phyloP scores from a whole-genome alignment of 768 basidiomycete species.

The Trametes meyenii region DNA sequence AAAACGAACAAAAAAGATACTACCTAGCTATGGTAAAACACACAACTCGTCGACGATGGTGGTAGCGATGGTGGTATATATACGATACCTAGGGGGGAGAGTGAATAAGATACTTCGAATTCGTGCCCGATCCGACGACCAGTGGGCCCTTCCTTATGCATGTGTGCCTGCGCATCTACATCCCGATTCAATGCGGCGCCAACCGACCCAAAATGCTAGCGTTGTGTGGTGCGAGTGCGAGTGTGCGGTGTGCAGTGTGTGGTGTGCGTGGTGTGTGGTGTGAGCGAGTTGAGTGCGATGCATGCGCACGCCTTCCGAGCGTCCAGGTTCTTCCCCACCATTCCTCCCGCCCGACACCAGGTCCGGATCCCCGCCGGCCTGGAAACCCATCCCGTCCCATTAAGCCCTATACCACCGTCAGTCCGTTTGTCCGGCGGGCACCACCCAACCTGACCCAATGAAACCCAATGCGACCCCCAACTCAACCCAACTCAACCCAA shows the following conservation, averaged over 20 bases:
- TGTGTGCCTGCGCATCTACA: too few species aligned
- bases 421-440: neutral
- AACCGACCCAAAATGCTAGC: neutral
- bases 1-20: too few species aligned
- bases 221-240: neutral
- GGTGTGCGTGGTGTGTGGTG: too few species aligned
- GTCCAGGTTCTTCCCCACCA: neutral
- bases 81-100: conserved; percentile 2
- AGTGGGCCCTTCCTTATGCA: neutral
- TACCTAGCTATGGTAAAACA: too few species aligned
- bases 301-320: neutral
- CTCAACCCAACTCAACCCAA: too few species aligned
- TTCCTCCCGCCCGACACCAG: neutral
- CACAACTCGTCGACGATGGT: too few species aligned
- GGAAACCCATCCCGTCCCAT: neutral
- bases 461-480: too few species aligned
- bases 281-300: too few species aligned
- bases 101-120: neutral
- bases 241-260: too few species aligned
- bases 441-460: too few species aligned
- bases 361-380: too few species aligned
- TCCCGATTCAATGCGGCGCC: neutral
- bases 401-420: conserved; percentile 1
- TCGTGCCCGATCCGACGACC: neutral
- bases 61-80: neutral